Evolutionary conservation across 345 rosid genomes (phyloP).

Genomic region (Balakata baccata): DNA sequence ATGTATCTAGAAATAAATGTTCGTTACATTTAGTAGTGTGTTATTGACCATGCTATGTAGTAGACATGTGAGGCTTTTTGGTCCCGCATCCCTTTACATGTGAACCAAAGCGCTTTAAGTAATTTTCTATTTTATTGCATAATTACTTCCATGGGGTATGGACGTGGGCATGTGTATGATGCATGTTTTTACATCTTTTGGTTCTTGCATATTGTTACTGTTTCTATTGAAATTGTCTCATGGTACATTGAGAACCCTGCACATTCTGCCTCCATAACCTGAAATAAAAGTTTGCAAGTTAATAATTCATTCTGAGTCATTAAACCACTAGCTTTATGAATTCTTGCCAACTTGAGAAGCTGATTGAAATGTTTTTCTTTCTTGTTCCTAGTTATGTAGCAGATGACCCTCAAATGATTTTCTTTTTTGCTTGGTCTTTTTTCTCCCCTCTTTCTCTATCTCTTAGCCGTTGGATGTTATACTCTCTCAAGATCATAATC

Average conservation of each 20-base stretch:
- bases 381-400: neutral
- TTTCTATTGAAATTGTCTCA: neutral
- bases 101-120: neutral
- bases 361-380: neutral
- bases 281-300: neutral
- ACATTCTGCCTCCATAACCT: neutral
- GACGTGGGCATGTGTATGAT: neutral
- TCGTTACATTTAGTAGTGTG: neutral
- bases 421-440: conserved; percentile 18
- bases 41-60: neutral
- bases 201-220: neutral
- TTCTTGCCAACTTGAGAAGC: neutral
- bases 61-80: neutral
- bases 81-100: neutral
- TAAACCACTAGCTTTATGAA: neutral
- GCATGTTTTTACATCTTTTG: neutral
- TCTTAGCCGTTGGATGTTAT: conserved; percentile 84
- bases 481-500: conserved; percentile 89
- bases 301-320: neutral
- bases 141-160: neutral
- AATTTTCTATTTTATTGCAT: neutral
- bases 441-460: neutral
- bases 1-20: neutral
- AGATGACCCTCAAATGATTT: neutral
- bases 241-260: neutral